Conservation (phyloP, 495 filamentous ascomycete genomes). For the Eremomyces bilateralis region DNA sequence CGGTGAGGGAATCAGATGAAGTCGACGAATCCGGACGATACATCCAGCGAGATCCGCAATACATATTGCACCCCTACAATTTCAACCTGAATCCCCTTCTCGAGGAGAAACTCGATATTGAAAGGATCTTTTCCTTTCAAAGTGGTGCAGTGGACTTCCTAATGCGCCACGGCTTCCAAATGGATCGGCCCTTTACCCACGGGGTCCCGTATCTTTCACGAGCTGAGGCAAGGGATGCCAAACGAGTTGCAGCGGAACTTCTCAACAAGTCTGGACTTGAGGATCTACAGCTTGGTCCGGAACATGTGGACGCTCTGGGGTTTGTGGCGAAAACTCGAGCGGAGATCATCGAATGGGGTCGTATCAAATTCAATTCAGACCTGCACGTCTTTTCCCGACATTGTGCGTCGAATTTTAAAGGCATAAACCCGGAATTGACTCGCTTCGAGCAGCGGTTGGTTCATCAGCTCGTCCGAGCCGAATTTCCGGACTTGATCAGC, state of each 20-base stretch:
- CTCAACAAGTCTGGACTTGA: constrained; percentile 20
- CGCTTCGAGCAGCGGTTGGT: constrained; percentile 37
- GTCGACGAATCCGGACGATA: constrained; percentile 26
- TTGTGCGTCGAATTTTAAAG: too few relatives aligned
- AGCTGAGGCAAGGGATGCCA: constrained; percentile 31
- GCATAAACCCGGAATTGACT: constrained; percentile 10
- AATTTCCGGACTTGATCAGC: constrained; percentile 35
- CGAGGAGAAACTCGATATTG: constrained; percentile 26
- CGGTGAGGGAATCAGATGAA: constrained; percentile 31
- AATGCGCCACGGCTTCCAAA: constrained; percentile 34
- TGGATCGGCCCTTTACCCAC: constrained; percentile 30
- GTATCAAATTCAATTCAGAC: constrained; percentile 6
- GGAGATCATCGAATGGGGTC: constrained; percentile 32
- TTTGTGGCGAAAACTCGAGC: constrained; percentile 30
- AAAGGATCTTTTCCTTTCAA: constrained; percentile 31
- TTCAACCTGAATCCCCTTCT: constrained; percentile 36
- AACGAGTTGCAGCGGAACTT: constrained; percentile 16
- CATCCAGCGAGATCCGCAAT: too few relatives aligned
- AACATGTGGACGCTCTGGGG: constrained; percentile 29
- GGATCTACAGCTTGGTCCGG: constrained; percentile 29
- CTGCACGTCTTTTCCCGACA: too few relatives aligned
- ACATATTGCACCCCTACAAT: constrained; percentile 46
- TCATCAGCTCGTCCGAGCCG: constrained; percentile 41
- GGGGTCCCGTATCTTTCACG: constrained; percentile 53
- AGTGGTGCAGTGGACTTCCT: constrained; percentile 43